Evolutionary conservation across 164 flowering plant genomes (phyloP).

Genomic region (Tetrastigma voinierianum): DNA sequence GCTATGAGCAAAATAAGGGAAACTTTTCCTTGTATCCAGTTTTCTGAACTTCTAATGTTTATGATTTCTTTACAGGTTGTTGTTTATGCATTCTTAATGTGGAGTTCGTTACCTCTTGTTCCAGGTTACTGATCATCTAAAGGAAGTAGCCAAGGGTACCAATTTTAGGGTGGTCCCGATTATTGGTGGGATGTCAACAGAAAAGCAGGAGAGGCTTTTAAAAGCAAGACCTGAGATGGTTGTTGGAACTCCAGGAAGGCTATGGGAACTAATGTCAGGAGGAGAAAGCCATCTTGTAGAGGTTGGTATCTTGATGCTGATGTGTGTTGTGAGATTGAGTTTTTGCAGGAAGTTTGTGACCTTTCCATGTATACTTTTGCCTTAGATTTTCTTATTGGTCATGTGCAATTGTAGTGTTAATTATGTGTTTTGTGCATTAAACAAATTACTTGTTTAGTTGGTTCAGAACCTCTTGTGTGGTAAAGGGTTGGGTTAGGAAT

Average conservation of each 20-base stretch:
- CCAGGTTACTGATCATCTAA: conserved; percentile 89
- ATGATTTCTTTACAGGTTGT: background rate
- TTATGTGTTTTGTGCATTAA: too few relatives aligned
- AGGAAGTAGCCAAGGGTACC: conserved; percentile 53
- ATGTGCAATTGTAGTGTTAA: too few relatives aligned
- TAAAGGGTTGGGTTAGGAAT: too few relatives aligned
- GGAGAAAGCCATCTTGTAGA: conserved; percentile 87
- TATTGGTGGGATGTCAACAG: conserved; percentile 93
- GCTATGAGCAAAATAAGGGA: background rate
- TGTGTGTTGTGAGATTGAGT: background rate
- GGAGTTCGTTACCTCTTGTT: conserved; percentile 5
- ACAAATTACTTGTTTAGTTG: too few relatives aligned
- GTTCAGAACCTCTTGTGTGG: too few relatives aligned
- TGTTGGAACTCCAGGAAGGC: conserved; percentile 96
- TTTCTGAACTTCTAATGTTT: background rate
- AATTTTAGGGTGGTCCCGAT: conserved; percentile 70
- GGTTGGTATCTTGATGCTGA: conserved; percentile 35
- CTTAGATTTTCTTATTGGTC: too few relatives aligned
- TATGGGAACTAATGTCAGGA: conserved; percentile 96
- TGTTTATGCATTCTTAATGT: background rate
- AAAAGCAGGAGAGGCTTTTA: conserved; percentile 90
- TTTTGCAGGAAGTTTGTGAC: background rate
- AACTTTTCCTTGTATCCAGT: background rate
- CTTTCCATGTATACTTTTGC: too few relatives aligned
- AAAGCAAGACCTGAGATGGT: conserved; percentile 80